Conservation (phyloP, 805 yeast genomes). For the Metschnikowia gelsemii region DNA sequence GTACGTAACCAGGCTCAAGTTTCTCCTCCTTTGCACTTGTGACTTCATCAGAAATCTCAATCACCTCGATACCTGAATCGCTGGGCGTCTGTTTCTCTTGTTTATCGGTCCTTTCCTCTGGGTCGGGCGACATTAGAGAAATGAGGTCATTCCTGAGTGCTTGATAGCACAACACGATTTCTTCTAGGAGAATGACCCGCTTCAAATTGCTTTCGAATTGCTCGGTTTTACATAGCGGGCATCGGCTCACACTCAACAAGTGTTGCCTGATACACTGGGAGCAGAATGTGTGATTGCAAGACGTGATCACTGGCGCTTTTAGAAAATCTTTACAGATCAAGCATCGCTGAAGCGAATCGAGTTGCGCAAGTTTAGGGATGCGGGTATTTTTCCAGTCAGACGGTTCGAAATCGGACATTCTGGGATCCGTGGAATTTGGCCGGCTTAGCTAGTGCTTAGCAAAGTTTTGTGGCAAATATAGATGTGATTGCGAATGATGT, state of each 20-base stretch:
- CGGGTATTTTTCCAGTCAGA: constrained; percentile 62
- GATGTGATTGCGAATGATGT: neutral
- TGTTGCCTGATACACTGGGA: constrained; percentile 80
- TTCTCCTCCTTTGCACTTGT: neutral
- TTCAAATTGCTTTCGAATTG: constrained; percentile 67
- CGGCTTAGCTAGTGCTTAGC: too few relatives aligned
- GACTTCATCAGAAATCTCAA: constrained; percentile 16
- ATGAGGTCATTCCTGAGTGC: constrained; percentile 18
- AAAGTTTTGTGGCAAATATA: neutral
- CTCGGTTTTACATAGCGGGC: constrained; percentile 78
- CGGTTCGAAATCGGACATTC: constrained; percentile 47
- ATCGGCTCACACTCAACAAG: constrained; percentile 54
- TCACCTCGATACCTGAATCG: constrained; percentile 6
- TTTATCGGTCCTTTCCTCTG: neutral
- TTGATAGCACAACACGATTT: constrained; percentile 55
- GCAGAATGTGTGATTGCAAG: constrained; percentile 89
- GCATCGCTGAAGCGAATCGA: constrained; percentile 76
- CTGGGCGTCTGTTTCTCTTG: constrained; percentile 1
- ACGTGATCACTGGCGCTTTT: constrained; percentile 75
- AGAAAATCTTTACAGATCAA: constrained; percentile 85
- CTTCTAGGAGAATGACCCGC: constrained; percentile 70
- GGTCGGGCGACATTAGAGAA: constrained; percentile 5
- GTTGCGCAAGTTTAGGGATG: constrained; percentile 54
- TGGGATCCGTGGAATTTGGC: too few relatives aligned
- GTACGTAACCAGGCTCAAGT: constrained; percentile 33